Percentiles rank a stretch among this genome's conserved stretches.
These are phyloP conservation scores for Tetrahymena elliotti DNA, from an alignment of 73 alveolate species.

Conservation along the genomic window DNA sequence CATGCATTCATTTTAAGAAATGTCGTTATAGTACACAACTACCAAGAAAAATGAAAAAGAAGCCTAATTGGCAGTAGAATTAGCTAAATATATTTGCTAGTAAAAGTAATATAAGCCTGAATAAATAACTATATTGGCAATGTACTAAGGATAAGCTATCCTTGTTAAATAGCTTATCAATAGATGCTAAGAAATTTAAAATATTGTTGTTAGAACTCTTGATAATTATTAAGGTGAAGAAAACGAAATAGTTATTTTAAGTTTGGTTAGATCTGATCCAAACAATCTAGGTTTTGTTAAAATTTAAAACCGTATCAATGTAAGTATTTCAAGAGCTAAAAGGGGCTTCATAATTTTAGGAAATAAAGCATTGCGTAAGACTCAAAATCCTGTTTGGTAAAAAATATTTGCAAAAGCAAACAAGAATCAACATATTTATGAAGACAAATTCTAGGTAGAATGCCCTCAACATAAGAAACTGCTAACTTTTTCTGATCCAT, in stretches of 20 bases:
- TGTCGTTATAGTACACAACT: slow-evolving; percentile 35
- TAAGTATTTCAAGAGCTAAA: slow-evolving; percentile 85
- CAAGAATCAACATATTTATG: slow-evolving; percentile 11
- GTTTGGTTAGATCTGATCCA: slow-evolving; percentile 69
- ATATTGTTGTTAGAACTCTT: slow-evolving; percentile 60
- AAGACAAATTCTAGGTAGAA: not conserved
- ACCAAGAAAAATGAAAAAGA: slow-evolving; percentile 68
- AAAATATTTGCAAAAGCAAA: slow-evolving; percentile 38
- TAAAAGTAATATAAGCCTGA: slow-evolving; percentile 45
- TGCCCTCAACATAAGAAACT: not conserved
- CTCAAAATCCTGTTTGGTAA: slow-evolving; percentile 13
- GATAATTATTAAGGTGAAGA: slow-evolving; percentile 92
- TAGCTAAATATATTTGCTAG: slow-evolving; percentile 50
- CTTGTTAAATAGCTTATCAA: slow-evolving; percentile 20
- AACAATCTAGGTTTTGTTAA: slow-evolving; percentile 60
- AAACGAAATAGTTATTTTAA: slow-evolving; percentile 70
- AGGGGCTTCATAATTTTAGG: slow-evolving; percentile 79
- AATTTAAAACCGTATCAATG: slow-evolving; percentile 73
- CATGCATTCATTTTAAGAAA: slow-evolving; percentile 59
- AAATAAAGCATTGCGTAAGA: slow-evolving; percentile 55
- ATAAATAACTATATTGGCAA: slow-evolving; percentile 64
- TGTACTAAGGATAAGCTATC: slow-evolving; percentile 65
- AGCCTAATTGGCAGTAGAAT: slow-evolving; percentile 52
- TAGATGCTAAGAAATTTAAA: not conserved
- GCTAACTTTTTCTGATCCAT: not conserved